A percentile compares a stretch with the other conserved stretches of the same genome.
Evolutionary conservation across 108 stramenopile species (phyloP).

Genomic region (Cyclotella baltica): DNA sequence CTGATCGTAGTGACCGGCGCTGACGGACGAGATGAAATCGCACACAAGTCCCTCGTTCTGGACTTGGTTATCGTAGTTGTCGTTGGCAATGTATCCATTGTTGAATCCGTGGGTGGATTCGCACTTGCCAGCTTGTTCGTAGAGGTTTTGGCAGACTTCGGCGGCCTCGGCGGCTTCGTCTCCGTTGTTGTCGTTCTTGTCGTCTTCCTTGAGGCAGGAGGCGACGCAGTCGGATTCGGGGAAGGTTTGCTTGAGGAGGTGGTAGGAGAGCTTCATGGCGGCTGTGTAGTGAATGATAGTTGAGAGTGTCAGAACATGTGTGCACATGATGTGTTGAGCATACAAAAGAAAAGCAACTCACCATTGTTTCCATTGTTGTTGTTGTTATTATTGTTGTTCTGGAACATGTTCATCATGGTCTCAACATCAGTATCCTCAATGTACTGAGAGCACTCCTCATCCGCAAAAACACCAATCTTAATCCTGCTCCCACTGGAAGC

Average conservation of each 20-base stretch:
- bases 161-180: slow-evolving; percentile 54
- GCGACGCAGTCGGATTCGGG: slow-evolving; percentile 61
- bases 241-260: slow-evolving; percentile 82
- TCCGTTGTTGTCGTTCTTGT: slow-evolving; percentile 42
- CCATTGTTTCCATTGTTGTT: slow-evolving; percentile 25
- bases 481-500: slow-evolving; percentile 76
- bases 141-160: slow-evolving; percentile 78
- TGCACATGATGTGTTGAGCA: slow-evolving; percentile 4
- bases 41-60: slow-evolving; percentile 78
- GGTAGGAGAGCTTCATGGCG: slow-evolving; percentile 53
- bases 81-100: slow-evolving; percentile 51
- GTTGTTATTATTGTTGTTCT: slow-evolving; percentile 19
- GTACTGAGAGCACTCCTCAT: slow-evolving; percentile 68
- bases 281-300: background rate
- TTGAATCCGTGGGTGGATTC: slow-evolving; percentile 82
- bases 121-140: slow-evolving; percentile 85
- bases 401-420: slow-evolving; percentile 59
- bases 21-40: slow-evolving; percentile 53
- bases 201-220: slow-evolving; percentile 61
- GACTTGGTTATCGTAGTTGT: slow-evolving; percentile 72
- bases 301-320: background rate
- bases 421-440: slow-evolving; percentile 74
- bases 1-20: slow-evolving; percentile 36
- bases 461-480: slow-evolving; percentile 89
- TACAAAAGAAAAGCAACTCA: slow-evolving; percentile 62